These are phyloP conservation scores for Cucumis hystrix DNA, from an alignment of 306 rosid genomes.

Conservation along the genomic window DNA sequence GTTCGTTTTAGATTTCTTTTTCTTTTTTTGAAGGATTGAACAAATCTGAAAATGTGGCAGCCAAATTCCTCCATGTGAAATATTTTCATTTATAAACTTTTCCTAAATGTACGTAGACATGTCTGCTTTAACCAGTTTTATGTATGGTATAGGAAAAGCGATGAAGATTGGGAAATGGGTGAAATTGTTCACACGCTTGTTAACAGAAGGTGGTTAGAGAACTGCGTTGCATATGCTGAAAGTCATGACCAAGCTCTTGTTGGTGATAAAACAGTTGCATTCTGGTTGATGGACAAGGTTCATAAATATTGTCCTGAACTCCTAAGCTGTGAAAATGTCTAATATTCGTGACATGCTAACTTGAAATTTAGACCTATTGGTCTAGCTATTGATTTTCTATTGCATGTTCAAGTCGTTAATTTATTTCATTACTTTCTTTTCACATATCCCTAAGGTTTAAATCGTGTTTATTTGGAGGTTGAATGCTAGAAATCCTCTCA, in stretches of 20 bases:
- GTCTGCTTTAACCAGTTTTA: neutral
- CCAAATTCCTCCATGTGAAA: neutral
- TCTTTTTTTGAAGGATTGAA: neutral
- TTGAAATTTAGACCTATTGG: neutral
- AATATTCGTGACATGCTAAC: neutral
- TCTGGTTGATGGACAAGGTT: constrained; percentile 99
- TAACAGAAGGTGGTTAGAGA: constrained; percentile 94
- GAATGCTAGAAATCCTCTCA: neutral
- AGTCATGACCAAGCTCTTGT: constrained; percentile 99
- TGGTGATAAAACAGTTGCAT: constrained; percentile 97
- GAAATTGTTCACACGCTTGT: constrained; percentile 70
- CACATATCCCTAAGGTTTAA: neutral
- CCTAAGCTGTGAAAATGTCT: constrained; percentile 10
- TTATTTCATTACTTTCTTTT: neutral
- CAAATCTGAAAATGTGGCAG: neutral
- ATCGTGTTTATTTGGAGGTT: neutral
- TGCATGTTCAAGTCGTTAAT: neutral
- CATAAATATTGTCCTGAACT: constrained; percentile 1
- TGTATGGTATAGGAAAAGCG: constrained; percentile 42
- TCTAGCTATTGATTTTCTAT: neutral
- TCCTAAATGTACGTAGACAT: neutral
- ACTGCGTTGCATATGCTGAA: constrained; percentile 89
- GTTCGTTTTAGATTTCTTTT: neutral
- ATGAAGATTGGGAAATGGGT: constrained; percentile 77
- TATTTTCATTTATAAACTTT: neutral